phyloP scores from a whole-genome alignment of 176 grass and related monocot genomes.

The Hsuehochloa calcarea region DNA sequence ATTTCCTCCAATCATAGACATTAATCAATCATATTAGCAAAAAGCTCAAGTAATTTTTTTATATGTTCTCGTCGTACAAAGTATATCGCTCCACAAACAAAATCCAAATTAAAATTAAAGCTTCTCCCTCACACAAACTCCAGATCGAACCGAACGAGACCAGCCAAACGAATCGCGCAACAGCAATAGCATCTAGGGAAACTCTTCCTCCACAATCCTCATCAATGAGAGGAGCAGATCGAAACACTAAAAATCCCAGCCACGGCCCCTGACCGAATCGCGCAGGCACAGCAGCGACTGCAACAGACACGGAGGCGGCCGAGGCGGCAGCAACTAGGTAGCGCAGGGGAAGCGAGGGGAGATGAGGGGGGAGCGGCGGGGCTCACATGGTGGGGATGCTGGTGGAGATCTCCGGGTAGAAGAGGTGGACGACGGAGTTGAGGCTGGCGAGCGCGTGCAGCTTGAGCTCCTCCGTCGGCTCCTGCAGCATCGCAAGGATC shows the following conservation, averaged over 20 bases:
- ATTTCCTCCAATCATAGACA: not conserved
- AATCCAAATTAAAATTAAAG: not conserved
- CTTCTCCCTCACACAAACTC: not conserved
- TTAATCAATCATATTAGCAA: not conserved
- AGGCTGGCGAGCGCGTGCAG: conserved; percentile 83
- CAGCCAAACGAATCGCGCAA: not conserved
- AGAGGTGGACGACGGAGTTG: conserved; percentile 89
- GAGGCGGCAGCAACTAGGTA: not conserved
- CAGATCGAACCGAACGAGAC: conserved; percentile 29
- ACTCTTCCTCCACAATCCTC: not conserved
- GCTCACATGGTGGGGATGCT: conserved; percentile 89
- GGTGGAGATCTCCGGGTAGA: conserved; percentile 99
- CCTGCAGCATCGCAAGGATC: conserved; percentile 87
- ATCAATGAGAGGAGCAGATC: not conserved
- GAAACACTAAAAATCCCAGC: not conserved
- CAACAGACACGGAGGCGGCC: not conserved
- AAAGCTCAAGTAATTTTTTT: not conserved
- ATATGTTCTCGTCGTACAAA: not conserved
- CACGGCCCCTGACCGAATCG: conserved; percentile 6
- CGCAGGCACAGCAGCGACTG: not conserved
- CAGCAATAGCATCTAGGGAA: not conserved
- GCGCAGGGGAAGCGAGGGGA: not conserved
- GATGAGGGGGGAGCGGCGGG: not conserved
- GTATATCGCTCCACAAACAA: conserved; percentile 1
- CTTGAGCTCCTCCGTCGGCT: conserved; percentile 86